These are phyloP conservation scores for Pisolithus sp. DNA, from an alignment of 768 basidiomycete genomes.

Conservation along the genomic window DNA sequence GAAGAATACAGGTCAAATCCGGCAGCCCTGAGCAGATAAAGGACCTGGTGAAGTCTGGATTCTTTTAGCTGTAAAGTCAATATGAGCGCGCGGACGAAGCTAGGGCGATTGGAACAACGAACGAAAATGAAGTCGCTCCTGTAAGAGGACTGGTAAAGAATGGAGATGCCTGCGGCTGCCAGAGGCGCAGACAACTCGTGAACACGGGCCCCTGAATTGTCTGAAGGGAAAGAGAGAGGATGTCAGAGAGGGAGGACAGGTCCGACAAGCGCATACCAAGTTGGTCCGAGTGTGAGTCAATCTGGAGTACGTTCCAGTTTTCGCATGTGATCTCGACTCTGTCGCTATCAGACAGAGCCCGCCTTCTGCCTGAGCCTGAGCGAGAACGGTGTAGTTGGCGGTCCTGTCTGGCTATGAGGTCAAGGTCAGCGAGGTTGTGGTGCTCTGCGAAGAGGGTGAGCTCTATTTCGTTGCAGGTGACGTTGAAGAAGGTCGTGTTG, in stretches of 20 bases:
- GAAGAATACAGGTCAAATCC: conserved; percentile 63
- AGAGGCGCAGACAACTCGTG: conserved; percentile 72
- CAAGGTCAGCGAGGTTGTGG: conserved; percentile 50
- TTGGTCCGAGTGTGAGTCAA: conserved; percentile 71
- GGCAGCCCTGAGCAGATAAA: conserved; percentile 49
- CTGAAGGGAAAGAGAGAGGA: conserved; percentile 27
- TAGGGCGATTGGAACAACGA: conserved; percentile 2
- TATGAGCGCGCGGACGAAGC: neutral
- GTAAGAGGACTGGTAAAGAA: conserved; percentile 78
- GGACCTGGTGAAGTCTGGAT: conserved; percentile 54
- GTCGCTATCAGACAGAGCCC: conserved; percentile 33
- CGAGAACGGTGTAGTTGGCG: conserved; percentile 39
- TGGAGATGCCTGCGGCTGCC: conserved; percentile 72
- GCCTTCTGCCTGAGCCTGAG: conserved; percentile 32
- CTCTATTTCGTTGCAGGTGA: conserved; percentile 76
- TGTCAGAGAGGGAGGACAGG: neutral
- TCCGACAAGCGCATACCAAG: conserved; percentile 40
- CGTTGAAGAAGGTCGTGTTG: conserved; percentile 60
- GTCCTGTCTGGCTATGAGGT: conserved; percentile 53
- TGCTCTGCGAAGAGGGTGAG: conserved; percentile 69
- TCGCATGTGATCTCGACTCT: conserved; percentile 64
- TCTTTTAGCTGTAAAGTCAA: conserved; percentile 52
- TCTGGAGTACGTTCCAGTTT: conserved; percentile 73
- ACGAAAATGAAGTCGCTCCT: conserved; percentile 81
- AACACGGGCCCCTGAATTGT: conserved; percentile 65